Percentiles rank a stretch among this genome's conserved stretches.
Conservation (phyloP, 2,329 filamentous ascomycete species). For the Penicillium sclerotiorum region DNA sequence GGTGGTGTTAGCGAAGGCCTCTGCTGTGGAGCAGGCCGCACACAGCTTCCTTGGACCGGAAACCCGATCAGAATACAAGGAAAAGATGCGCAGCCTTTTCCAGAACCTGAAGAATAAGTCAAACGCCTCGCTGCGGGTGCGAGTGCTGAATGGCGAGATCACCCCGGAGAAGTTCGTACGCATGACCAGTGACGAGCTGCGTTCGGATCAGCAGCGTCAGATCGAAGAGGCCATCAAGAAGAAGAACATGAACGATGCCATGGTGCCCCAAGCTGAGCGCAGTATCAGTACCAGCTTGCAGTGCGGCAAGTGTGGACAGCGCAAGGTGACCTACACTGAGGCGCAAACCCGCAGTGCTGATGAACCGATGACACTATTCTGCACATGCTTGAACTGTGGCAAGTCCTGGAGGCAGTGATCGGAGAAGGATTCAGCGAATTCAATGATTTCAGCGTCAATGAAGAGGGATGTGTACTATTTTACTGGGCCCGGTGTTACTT, state of each 20-base stretch:
- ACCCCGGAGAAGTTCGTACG: constrained; percentile 71
- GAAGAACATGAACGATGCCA: constrained; percentile 96
- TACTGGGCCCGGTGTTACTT: constrained; percentile 4
- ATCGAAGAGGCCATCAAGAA: constrained; percentile 76
- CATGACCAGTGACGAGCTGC: constrained; percentile 90
- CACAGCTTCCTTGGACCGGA: constrained; percentile 71
- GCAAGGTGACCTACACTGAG: constrained; percentile 93
- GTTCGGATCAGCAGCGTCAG: constrained; percentile 77
- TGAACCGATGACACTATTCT: constrained; percentile 69
- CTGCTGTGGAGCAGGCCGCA: constrained; percentile 76
- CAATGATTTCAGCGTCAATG: not conserved
- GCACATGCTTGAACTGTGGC: constrained; percentile 51
- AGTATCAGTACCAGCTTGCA: constrained; percentile 84
- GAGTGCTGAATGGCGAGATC: constrained; percentile 76
- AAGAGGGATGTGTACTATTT: constrained; percentile 17
- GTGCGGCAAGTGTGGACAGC: constrained; percentile 90
- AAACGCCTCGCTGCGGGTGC: constrained; percentile 74
- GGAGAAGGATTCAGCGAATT: not conserved
- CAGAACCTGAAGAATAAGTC: constrained; percentile 93
- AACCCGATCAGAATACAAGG: constrained; percentile 72
- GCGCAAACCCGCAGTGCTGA: constrained; percentile 94
- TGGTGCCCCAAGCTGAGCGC: constrained; percentile 90
- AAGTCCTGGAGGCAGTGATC: constrained; percentile 50
- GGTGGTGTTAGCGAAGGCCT: constrained; percentile 66
- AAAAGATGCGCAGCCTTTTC: constrained; percentile 89